Percentiles rank a stretch among this genome's conserved stretches.
phyloP scores from a whole-genome alignment of 805 yeast species.

The Pichia occidentalis region DNA sequence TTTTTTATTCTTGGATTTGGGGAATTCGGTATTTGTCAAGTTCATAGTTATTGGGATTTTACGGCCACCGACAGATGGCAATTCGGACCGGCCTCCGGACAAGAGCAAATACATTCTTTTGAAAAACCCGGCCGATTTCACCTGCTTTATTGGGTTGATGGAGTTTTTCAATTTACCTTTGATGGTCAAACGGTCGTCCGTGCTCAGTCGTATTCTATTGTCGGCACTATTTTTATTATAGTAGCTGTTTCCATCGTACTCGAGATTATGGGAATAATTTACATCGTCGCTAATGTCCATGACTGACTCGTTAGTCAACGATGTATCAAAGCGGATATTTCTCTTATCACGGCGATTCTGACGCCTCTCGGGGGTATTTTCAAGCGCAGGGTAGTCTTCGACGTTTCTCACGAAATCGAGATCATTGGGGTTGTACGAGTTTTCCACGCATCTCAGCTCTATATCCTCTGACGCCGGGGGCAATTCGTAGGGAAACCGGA shows the following conservation, averaged over 20 bases:
- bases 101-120: conserved; percentile 18
- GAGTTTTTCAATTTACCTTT: neutral
- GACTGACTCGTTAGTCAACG: conserved; percentile 19
- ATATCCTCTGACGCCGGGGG: conserved; percentile 25
- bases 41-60: conserved; percentile 58
- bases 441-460: conserved; percentile 29
- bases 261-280: neutral
- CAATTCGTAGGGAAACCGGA: too few relatives aligned
- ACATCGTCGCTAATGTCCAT: conserved; percentile 10
- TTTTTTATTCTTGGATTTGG: conserved; percentile 25
- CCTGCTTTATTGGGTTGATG: neutral
- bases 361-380: neutral
- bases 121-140: conserved; percentile 1
- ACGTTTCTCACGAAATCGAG: conserved; percentile 16
- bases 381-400: conserved; percentile 7
- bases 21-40: conserved; percentile 28
- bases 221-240: neutral
- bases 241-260: too few relatives aligned
- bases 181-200: neutral
- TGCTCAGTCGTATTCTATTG: conserved; percentile 5
- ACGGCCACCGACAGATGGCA: conserved; percentile 65
- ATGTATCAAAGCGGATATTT: conserved; percentile 6
- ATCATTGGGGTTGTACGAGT: conserved; percentile 24
- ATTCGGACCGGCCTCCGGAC: conserved; percentile 39
- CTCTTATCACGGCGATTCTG: neutral